Evolutionary conservation across 805 yeast genomes (phyloP).

Genomic region (Hemisphaericaspora nanyangensis): DNA sequence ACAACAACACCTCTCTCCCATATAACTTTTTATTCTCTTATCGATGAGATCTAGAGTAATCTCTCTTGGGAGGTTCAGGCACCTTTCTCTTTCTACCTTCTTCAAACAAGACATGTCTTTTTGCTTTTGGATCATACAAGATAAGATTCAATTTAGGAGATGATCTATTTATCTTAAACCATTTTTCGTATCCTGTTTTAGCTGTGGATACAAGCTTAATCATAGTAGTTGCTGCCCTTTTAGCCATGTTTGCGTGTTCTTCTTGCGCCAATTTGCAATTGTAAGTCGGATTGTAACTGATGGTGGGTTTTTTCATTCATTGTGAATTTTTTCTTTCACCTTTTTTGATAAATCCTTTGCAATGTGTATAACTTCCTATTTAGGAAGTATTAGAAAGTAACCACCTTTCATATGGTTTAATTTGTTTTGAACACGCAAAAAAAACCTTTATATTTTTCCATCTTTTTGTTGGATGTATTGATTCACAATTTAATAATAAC

Average conservation of each 20-base stretch:
- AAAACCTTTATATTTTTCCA: too few species aligned
- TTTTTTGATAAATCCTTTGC: not conserved
- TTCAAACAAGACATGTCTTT: slow-evolving; percentile 86
- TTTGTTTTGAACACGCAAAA: too few species aligned
- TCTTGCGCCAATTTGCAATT: not conserved
- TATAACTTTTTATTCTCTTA: too few species aligned
- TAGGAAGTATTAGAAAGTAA: slow-evolving; percentile 1
- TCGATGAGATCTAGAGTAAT: too few species aligned
- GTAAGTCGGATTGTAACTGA: not conserved
- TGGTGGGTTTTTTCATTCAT: too few species aligned
- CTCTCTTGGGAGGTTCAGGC: too few species aligned
- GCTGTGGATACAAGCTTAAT: slow-evolving; percentile 87
- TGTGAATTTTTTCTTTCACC: not conserved
- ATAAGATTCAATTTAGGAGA: slow-evolving; percentile 77
- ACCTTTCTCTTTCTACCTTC: slow-evolving; percentile 89
- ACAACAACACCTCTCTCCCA: too few species aligned
- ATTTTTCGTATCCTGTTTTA: slow-evolving; percentile 81
- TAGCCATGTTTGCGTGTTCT: slow-evolving; percentile 23
- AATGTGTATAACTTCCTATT: slow-evolving; percentile 8
- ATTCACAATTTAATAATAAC: too few species aligned
- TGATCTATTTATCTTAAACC: slow-evolving; percentile 76
- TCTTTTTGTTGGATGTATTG: too few species aligned
- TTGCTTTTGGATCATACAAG: slow-evolving; percentile 80
- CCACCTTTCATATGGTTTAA: too few species aligned
- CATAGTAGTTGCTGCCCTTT: slow-evolving; percentile 76